Percentiles rank a stretch among this genome's conserved stretches.
Evolutionary conservation across 192 early-diverging fungal genomes (phyloP).

Genomic region (Gamsiella multidivaricata): DNA sequence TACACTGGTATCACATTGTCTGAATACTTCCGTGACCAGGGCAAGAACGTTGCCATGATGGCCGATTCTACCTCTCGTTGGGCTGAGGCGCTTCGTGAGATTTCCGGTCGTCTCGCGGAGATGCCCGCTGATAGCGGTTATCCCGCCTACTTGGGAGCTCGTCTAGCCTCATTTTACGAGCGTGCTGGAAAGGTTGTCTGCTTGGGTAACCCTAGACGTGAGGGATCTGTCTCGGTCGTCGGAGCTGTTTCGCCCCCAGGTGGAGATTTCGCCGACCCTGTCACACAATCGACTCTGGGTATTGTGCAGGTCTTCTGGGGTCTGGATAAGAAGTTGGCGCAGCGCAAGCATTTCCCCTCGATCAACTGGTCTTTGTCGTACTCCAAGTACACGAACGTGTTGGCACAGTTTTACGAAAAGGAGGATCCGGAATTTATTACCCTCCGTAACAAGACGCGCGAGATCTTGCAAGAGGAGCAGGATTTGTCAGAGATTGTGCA

Average conservation of each 20-base stretch:
- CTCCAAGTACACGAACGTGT: constrained; percentile 98
- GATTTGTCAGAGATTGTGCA: constrained; percentile 99
- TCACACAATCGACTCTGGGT: constrained; percentile 94
- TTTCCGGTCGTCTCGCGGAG: constrained; percentile 99
- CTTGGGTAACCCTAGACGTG: constrained; percentile 91
- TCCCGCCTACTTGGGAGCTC: constrained; percentile 97
- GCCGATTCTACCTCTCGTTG: constrained; percentile 99
- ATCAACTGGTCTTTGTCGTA: constrained; percentile 99
- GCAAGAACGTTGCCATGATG: constrained; percentile 99
- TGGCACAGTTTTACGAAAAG: constrained; percentile 95
- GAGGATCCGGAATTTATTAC: constrained; percentile 94
- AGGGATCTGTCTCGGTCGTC: constrained; percentile 96
- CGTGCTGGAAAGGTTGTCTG: constrained; percentile 98
- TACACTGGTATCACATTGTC: constrained; percentile 99
- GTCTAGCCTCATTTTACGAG: constrained; percentile 99
- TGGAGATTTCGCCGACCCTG: constrained; percentile 99
- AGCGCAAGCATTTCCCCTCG: constrained; percentile 99
- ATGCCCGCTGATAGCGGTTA: constrained; percentile 98
- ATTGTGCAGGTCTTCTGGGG: constrained; percentile 99
- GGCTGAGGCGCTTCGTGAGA: constrained; percentile 99
- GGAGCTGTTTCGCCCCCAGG: constrained; percentile 99
- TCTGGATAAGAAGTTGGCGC: constrained; percentile 99
- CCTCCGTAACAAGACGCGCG: constrained; percentile 94
- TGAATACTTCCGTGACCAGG: constrained; percentile 99
- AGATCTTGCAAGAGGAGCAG: constrained; percentile 98